Base-by-base conservation (phyloP, 2,329 filamentous ascomycete species). In the Aspergillus carbonarius region DNA sequence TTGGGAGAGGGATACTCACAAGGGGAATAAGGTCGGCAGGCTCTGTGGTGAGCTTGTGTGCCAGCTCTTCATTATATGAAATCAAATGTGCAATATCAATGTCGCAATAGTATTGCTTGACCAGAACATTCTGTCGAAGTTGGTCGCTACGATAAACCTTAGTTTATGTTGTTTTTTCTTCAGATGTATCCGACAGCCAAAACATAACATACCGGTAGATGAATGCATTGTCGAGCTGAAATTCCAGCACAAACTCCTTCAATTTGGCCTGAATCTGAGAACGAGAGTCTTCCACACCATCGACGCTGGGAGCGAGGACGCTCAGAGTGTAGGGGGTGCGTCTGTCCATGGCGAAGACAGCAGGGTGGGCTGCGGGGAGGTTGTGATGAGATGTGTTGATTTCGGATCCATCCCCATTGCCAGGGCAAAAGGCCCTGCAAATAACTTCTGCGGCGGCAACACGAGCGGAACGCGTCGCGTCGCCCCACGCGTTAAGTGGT, bases 31-130 rank as follows among this genome's bases (percentile, higher is more conserved):
- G 90, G 58, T 98, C 93, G 47, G 89, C 89, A 4, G 95, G 96
- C 72, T 97, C 92, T 50, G 90, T 95, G 18, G 89, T 90, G 62
- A 99, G 82, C 71, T 88, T 88, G 75, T 98, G 91, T 27, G 93
- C 95, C 60, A 99, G 83, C 74, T 97, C 92, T 77, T 98, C 93
- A 71, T 96, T 95, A 79, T 93, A 98, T 61, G 90, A 95, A 74
- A 98, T 98, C 59, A 99, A 81, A 74, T 99, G 93, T 62, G 90
- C 91, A 68, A 99, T 91, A 74, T 99, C 93, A 72, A 99, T 86
- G 74, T 99, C 93, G 80, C 95, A 97, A 76, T 89, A 97, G 79
- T 92, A 98, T 69, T 93, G 92, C 74, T 96, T 95, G 42, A 96
- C 83, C 1, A 98, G 84, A 7, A 95, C 92, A 79, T 99, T 99